A percentile compares a stretch with the other conserved stretches of the same genome.
Evolutionary conservation across 352 stramenopile species (phyloP).

Genomic region (Pythium volutum): DNA sequence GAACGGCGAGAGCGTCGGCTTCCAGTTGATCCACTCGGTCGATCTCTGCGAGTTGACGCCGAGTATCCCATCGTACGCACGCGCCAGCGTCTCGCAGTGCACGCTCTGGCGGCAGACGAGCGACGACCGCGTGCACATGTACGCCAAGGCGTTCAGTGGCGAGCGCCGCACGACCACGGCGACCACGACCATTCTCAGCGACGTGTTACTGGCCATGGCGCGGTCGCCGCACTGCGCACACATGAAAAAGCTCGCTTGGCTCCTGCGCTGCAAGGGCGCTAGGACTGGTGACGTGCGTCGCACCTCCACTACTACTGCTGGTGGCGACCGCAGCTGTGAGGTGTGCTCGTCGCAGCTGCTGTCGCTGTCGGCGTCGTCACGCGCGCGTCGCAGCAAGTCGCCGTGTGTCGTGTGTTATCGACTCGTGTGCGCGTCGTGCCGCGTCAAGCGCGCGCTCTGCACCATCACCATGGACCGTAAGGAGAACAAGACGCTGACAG

Average conservation of each 20-base stretch:
- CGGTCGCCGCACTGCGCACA: constrained; percentile 40
- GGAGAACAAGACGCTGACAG: background rate
- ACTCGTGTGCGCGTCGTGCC: constrained; percentile 48
- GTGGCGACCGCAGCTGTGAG: constrained; percentile 13
- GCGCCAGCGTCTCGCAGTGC: constrained; percentile 52
- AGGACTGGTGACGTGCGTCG: background rate
- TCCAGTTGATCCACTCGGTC: constrained; percentile 61
- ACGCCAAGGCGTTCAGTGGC: constrained; percentile 30
- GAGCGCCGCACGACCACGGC: constrained; percentile 37
- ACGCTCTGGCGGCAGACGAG: constrained; percentile 48
- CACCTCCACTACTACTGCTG: background rate
- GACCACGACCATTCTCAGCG: constrained; percentile 26
- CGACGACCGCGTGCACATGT: constrained; percentile 26
- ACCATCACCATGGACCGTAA: constrained; percentile 6
- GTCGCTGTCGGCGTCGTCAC: background rate
- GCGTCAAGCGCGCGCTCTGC: constrained; percentile 43
- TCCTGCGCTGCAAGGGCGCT: constrained; percentile 31
- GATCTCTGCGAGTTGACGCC: constrained; percentile 50
- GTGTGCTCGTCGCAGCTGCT: constrained; percentile 13
- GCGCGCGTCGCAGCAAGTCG: constrained; percentile 7
- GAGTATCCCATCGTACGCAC: constrained; percentile 29
- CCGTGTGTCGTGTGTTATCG: constrained; percentile 43
- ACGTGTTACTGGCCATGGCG: constrained; percentile 32
- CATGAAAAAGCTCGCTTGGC: constrained; percentile 72
- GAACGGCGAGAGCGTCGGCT: constrained; percentile 55